Conservation (phyloP, 208 protist genomes). For the Crithidia expoeki region DNA sequence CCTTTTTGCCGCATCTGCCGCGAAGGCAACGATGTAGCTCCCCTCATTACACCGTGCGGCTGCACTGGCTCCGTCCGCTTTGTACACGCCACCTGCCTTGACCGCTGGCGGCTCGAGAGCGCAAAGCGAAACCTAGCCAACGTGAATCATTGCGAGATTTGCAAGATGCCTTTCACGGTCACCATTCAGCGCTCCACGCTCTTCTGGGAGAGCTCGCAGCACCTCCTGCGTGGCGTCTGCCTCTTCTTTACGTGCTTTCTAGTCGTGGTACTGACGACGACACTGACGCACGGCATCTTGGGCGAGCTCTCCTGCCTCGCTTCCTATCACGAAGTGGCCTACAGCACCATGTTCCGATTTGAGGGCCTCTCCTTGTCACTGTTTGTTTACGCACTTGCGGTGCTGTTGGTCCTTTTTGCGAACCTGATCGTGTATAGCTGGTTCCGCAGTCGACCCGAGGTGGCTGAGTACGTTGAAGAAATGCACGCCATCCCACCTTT, state of each 20-base stretch:
- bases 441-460: constrained; percentile 59
- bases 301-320: constrained; percentile 68
- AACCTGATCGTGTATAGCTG: constrained; percentile 64
- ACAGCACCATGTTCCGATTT: constrained; percentile 60
- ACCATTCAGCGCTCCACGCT: constrained; percentile 51
- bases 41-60: constrained; percentile 70
- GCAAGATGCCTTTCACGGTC: constrained; percentile 66
- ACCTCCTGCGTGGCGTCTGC: constrained; percentile 37
- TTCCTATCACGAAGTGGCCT: constrained; percentile 61
- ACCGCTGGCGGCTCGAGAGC: constrained; percentile 81
- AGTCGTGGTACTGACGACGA: constrained; percentile 37
- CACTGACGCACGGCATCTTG: constrained; percentile 34
- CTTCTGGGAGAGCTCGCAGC: constrained; percentile 47
- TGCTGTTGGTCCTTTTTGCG: constrained; percentile 50
- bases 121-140: constrained; percentile 66
- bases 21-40: constrained; percentile 52
- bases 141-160: constrained; percentile 83
- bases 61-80: constrained; percentile 82
- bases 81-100: constrained; percentile 78
- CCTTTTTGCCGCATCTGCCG: constrained; percentile 82
- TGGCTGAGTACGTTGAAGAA: constrained; percentile 49
- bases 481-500: constrained; percentile 65
- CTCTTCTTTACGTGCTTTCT: constrained; percentile 46
- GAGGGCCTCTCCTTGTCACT: constrained; percentile 56
- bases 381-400: constrained; percentile 51